These are phyloP conservation scores for Aspergillus sp. DNA, from an alignment of 2,329 filamentous ascomycete species.

Conservation along the genomic window DNA sequence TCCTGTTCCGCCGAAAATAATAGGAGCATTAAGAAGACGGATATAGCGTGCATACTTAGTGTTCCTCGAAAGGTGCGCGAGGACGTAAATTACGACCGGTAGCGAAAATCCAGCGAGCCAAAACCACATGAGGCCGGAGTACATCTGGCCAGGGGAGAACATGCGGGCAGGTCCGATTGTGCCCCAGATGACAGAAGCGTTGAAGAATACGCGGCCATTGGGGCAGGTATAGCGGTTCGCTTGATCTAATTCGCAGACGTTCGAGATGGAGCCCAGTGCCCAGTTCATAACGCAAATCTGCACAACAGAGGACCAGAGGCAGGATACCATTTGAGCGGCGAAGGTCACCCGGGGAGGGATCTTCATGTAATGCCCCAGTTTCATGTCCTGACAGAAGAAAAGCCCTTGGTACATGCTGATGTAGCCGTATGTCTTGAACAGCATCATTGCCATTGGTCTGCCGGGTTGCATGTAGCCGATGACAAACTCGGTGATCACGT, in stretches of 20 bases:
- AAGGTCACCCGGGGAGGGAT: conserved; percentile 53
- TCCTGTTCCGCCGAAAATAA: conserved; percentile 66
- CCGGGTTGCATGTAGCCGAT: conserved; percentile 73
- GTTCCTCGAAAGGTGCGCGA: conserved; percentile 49
- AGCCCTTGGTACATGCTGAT: conserved; percentile 67
- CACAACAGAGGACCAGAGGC: conserved; percentile 51
- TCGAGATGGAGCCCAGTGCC: conserved; percentile 56
- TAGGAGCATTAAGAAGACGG: conserved; percentile 66
- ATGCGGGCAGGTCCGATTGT: conserved; percentile 70
- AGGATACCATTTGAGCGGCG: conserved; percentile 51
- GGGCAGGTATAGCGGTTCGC: conserved; percentile 62
- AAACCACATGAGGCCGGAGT: conserved; percentile 66
- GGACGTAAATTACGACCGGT: conserved; percentile 62
- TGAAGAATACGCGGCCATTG: conserved; percentile 63
- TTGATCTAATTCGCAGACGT: conserved; percentile 62
- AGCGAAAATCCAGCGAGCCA: conserved; percentile 66
- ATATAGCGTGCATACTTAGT: conserved; percentile 57
- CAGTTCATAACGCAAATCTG: conserved; percentile 49
- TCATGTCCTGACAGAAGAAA: conserved; percentile 65
- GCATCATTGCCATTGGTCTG: conserved; percentile 70
- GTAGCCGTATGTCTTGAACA: conserved; percentile 74
- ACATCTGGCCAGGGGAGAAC: conserved; percentile 64
- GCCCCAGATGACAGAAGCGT: conserved; percentile 70
- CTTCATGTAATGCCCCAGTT: conserved; percentile 68
- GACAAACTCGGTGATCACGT: conserved; percentile 70